phyloP scores from a whole-genome alignment of 1,139 yeast genomes.

The Wickerhamomyces sp. region DNA sequence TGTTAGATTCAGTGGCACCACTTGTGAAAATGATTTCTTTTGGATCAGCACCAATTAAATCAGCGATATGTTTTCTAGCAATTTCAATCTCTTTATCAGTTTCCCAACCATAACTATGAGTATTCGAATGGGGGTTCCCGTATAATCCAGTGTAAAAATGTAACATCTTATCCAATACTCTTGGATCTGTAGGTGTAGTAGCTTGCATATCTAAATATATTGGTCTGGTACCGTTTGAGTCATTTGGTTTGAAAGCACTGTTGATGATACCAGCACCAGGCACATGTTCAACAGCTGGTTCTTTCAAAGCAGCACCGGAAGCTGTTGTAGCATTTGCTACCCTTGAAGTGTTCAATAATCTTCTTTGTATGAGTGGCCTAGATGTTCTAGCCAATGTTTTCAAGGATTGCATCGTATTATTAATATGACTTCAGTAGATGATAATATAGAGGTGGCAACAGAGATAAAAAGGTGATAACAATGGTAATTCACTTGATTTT shows the following conservation, averaged over 20 bases:
- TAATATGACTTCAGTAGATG: background rate
- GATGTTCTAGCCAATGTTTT: slow-evolving; percentile 7
- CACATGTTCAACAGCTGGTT: slow-evolving; percentile 4
- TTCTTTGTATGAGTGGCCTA: slow-evolving; percentile 21
- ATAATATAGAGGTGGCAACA: background rate
- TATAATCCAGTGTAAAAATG: slow-evolving; percentile 88
- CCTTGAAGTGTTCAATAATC: slow-evolving; percentile 16
- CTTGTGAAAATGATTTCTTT: slow-evolving; percentile 95
- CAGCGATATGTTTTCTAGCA: slow-evolving; percentile 80
- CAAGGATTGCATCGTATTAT: slow-evolving; percentile 1
- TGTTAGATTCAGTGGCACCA: slow-evolving; percentile 97
- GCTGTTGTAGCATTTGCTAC: slow-evolving; percentile 14
- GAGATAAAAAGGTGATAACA: background rate
- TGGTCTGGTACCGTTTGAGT: slow-evolving; percentile 64
- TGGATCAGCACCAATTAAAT: slow-evolving; percentile 86
- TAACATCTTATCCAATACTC: slow-evolving; percentile 92
- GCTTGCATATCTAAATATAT: slow-evolving; percentile 95
- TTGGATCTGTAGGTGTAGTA: slow-evolving; percentile 96
- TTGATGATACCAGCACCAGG: slow-evolving; percentile 28
- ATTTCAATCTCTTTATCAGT: slow-evolving; percentile 87
- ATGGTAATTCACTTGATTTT: background rate
- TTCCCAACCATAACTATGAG: slow-evolving; percentile 99
- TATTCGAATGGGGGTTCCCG: slow-evolving; percentile 96
- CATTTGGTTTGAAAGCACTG: slow-evolving; percentile 32
- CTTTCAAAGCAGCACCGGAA: slow-evolving; percentile 8